Percentiles rank a stretch among this genome's conserved stretches.
Evolutionary conservation across 2,329 filamentous ascomycete genomes (phyloP).

Genomic region (Aspergillus ibericus): DNA sequence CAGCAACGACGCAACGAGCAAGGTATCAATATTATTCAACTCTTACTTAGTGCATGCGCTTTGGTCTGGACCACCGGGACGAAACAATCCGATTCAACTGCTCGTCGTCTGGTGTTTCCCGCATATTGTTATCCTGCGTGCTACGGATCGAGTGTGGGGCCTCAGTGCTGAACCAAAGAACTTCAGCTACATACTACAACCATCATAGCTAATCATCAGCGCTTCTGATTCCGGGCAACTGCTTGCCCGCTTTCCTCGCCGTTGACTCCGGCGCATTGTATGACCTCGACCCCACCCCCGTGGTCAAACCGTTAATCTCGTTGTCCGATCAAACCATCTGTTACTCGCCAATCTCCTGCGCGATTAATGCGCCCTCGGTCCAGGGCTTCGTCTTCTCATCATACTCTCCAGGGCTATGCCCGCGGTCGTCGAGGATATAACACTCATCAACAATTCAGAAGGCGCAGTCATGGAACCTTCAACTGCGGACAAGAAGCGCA

Average conservation of each 20-base stretch:
- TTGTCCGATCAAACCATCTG: neutral
- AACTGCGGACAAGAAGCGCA: constrained; percentile 68
- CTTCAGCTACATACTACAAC: constrained; percentile 12
- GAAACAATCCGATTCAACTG: constrained; percentile 16
- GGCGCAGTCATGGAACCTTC: constrained; percentile 39
- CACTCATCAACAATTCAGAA: constrained; percentile 34
- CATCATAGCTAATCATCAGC: constrained; percentile 4
- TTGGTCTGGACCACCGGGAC: constrained; percentile 13
- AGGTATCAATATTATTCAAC: constrained; percentile 8
- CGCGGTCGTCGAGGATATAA: constrained; percentile 36
- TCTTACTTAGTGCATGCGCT: constrained; percentile 9
- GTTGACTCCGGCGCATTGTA: neutral
- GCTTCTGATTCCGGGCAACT: neutral
- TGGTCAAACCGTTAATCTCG: neutral
- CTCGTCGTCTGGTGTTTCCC: constrained; percentile 9
- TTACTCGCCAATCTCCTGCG: constrained; percentile 2
- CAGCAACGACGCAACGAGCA: constrained; percentile 16
- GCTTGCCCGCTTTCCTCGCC: neutral
- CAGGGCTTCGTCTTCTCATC: constrained; percentile 19
- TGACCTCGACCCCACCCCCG: neutral
- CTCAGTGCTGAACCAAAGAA: constrained; percentile 17
- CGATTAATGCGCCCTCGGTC: constrained; percentile 30
- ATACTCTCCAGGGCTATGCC: constrained; percentile 39
- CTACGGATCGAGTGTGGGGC: constrained; percentile 19
- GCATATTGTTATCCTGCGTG: constrained; percentile 7